Conservation (phyloP, 257 asterid species). For the Agastache rugosa region DNA sequence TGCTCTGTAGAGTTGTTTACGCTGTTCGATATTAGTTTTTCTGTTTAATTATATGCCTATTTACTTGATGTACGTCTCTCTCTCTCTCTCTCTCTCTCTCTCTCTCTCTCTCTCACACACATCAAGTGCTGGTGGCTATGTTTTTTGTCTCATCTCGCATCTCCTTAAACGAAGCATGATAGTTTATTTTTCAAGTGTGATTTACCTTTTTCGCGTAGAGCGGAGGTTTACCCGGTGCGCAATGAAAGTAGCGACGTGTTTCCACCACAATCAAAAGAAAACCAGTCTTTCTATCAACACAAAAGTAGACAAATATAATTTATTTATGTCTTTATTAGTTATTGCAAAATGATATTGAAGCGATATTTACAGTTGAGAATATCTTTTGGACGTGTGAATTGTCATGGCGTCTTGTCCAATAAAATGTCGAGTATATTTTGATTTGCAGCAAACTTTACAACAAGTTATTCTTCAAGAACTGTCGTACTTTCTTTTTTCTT, state of each 20-base stretch:
- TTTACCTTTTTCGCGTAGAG: no score
- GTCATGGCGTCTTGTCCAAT: background rate
- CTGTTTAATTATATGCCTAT: constrained; percentile 10
- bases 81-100: background rate
- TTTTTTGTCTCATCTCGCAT: no score
- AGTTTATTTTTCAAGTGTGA: no score
- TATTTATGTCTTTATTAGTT: background rate
- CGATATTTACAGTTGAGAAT: background rate
- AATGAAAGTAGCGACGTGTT: no score
- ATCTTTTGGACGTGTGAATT: background rate
- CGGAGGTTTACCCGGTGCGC: no score
- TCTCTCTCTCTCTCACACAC: background rate
- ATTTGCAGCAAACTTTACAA: background rate
- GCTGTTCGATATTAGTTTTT: constrained; percentile 30
- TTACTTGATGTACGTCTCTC: background rate
- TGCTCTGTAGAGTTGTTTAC: constrained; percentile 35
- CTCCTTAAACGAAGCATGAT: no score
- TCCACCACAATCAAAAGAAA: no score
- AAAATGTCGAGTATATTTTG: no score
- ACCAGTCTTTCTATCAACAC: background rate
- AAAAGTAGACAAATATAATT: background rate
- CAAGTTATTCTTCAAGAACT: background rate
- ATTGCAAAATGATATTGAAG: background rate
- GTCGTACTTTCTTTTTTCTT: no score
- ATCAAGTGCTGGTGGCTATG: background rate